Conservation (phyloP, 345 rosid species). For the Bruguiera parviflora region DNA sequence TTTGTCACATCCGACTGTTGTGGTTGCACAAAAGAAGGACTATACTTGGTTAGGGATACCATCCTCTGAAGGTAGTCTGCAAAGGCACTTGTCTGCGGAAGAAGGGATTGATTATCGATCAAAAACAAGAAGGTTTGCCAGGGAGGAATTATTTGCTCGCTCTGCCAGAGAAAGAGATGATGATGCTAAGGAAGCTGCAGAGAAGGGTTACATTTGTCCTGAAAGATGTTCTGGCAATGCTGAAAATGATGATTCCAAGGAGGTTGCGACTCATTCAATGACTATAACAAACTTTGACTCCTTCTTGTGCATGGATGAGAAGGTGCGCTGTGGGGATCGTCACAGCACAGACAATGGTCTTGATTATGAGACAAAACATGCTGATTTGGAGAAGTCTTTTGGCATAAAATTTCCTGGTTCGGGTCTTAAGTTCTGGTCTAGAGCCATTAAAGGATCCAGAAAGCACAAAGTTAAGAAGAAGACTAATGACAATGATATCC, state of each 20-base stretch:
- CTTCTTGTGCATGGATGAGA: constrained; percentile 63
- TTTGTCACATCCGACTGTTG: constrained; percentile 59
- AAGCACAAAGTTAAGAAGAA: constrained; percentile 63
- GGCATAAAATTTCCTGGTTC: constrained; percentile 77
- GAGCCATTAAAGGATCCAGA: constrained; percentile 53
- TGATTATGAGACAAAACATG: constrained; percentile 79
- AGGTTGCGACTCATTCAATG: constrained; percentile 33
- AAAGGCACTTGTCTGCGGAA: constrained; percentile 61
- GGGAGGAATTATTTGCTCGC: constrained; percentile 64
- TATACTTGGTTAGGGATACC: constrained; percentile 92
- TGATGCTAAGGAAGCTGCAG: constrained; percentile 75
- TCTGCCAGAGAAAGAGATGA: constrained; percentile 64
- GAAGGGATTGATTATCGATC: constrained; percentile 97
- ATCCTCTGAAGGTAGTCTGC: constrained; percentile 49
- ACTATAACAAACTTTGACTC: constrained; percentile 40
- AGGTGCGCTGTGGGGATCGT: constrained; percentile 72
- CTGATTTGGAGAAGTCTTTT: constrained; percentile 88
- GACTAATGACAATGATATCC: constrained; percentile 41
- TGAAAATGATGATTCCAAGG: constrained; percentile 40
- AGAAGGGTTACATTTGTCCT: constrained; percentile 62
- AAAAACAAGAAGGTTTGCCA: constrained; percentile 62
- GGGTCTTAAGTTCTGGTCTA: constrained; percentile 66
- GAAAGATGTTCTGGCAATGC: constrained; percentile 36
- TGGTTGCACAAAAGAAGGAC: constrained; percentile 85
- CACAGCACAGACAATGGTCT: constrained; percentile 75